Evolutionary conservation across 73 alveolate species (phyloP), one percentile per base, ranked within the genome.

Genomic region (Symbiodinium natans): DNA sequence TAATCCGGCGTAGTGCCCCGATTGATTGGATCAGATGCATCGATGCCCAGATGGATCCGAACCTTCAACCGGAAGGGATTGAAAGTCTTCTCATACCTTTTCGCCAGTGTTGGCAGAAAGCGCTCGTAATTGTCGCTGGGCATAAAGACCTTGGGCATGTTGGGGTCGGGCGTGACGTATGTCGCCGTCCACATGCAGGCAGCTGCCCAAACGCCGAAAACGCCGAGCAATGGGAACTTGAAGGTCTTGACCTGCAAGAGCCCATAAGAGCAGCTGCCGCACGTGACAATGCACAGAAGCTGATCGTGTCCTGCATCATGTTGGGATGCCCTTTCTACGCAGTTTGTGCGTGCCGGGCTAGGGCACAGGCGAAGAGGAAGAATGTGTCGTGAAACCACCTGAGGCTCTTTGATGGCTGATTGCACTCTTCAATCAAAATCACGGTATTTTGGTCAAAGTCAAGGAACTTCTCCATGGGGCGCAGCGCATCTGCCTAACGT

Each of bases 1-100:
- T 90, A 90, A 89, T 90, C 97, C 29, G 97, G 97, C 25, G 97
- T 90, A 11, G 97, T 90, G 21, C 97, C 97, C 25, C 97, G 97
- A 90, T 90, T 85, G 52, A 90, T 90, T 29, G 97, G 97, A 33
- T 90, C 97, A 23, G 29, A 54, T 4, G 89, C 89, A 42, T 90
- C 48, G 77, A 90, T 34, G 77, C 97, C 97, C 48, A 90, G 4
- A 42, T 71, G 89, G 54, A 90, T 42, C 11, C 97, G 97, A 41
- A 90, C 97, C 80, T 90, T 90, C 48, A 90, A 38, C 46, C 97
- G 17, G 88, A 41, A 90, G 29, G 97, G 97, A 31, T 90, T 90
- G 56, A 90, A 90, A 38, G 77, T 90, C 41, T 31, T 38, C 46
- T 90, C 97, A 39, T 71, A 90, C n/a, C 97, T 52, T 41, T 73